Percentiles rank a stretch among this genome's conserved stretches.
Conservation (phyloP, 2,329 filamentous ascomycete species). For the Tolypocladium ovalisporum region DNA sequence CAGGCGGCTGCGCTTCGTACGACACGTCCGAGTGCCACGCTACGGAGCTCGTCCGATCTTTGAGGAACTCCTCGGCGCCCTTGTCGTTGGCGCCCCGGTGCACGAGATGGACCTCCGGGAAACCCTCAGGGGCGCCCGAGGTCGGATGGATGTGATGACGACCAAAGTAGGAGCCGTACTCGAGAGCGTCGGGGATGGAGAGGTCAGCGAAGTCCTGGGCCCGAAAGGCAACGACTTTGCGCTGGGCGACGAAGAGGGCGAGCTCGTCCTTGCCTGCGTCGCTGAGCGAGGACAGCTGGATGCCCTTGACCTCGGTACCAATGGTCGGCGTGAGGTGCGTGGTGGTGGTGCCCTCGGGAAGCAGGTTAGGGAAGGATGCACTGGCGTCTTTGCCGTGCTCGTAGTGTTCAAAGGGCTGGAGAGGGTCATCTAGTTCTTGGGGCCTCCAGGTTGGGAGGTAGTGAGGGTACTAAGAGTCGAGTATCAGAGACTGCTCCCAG, state of each 20-base stretch:
- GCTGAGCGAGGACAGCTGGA: constrained; percentile 60
- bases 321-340: constrained; percentile 61
- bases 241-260: constrained; percentile 62
- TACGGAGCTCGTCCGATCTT: constrained; percentile 62
- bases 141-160: constrained; percentile 75
- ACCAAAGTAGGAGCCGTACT: constrained; percentile 66
- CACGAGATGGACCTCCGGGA: constrained; percentile 68
- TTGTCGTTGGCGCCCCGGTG: constrained; percentile 49
- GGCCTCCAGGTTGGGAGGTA: constrained; percentile 65
- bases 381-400: constrained; percentile 72
- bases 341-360: constrained; percentile 40
- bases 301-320: constrained; percentile 58
- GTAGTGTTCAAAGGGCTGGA: constrained; percentile 59
- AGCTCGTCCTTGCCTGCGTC: constrained; percentile 66
- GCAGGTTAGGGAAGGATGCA: constrained; percentile 54
- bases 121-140: constrained; percentile 61
- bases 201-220: constrained; percentile 63
- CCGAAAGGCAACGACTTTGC: constrained; percentile 70
- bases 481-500: constrained; percentile 11
- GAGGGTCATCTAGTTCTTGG: constrained; percentile 51
- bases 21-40: constrained; percentile 87
- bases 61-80: constrained; percentile 48
- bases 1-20: constrained; percentile 80
- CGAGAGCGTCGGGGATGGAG: constrained; percentile 57
- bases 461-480: constrained; percentile 41